Conservation (phyloP, 148 eudicot genomes). For the Rhododendron molle region DNA sequence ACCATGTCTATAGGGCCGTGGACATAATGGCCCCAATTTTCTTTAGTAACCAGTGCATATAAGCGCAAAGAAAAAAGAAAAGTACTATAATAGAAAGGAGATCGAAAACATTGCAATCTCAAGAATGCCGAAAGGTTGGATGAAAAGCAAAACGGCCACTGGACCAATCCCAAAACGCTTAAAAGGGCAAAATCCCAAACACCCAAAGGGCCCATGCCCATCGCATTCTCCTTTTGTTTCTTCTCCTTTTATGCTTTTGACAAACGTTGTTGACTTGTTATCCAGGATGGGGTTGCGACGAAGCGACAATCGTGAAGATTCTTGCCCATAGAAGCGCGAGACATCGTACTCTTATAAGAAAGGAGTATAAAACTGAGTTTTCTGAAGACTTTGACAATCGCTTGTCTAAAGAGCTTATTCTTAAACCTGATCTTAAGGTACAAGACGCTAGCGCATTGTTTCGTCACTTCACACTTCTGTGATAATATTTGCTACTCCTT, state of each 20-base stretch:
- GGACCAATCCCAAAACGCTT: too few species aligned
- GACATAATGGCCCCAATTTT: neutral
- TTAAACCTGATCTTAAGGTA: constrained; percentile 55
- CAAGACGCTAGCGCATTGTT: neutral
- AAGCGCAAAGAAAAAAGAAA: neutral
- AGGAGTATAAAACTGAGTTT: constrained; percentile 51
- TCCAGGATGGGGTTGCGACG: constrained; percentile 70
- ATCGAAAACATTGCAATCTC: too few species aligned
- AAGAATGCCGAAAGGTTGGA: too few species aligned
- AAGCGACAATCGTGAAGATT: constrained; percentile 48
- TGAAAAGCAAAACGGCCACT: too few species aligned
- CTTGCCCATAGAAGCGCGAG: constrained; percentile 74
- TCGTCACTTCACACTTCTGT: neutral
- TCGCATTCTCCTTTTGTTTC: too few species aligned
- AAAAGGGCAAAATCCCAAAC: too few species aligned
- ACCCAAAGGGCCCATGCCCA: too few species aligned
- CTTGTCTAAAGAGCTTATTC: constrained; percentile 44
- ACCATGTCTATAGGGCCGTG: neutral
- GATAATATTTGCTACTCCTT: neutral
- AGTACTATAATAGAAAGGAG: too few species aligned
- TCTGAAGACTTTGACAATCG: constrained; percentile 59
- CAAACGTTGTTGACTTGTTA: neutral
- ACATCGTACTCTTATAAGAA: constrained; percentile 57
- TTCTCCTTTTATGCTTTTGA: too few species aligned
- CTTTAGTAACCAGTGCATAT: neutral